Evolutionary conservation across 2,329 filamentous ascomycete genomes (phyloP).

Genomic region (Sclerotinia nivalis): DNA sequence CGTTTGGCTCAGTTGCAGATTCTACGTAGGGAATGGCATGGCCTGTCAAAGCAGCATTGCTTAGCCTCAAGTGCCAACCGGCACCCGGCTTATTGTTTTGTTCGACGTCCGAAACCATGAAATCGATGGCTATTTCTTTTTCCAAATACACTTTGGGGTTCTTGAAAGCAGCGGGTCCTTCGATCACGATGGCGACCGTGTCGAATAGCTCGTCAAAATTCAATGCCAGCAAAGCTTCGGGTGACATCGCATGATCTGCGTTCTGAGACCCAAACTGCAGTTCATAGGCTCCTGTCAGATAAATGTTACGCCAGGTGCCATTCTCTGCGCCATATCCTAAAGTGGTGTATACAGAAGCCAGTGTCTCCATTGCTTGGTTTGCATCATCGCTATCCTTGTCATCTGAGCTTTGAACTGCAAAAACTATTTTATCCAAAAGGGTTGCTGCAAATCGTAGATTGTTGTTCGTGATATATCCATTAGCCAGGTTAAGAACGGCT

Average conservation of each 20-base stretch:
- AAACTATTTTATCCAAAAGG: conserved; percentile 43
- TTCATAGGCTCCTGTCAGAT: conserved; percentile 32
- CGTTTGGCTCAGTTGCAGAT: neutral
- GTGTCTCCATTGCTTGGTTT: conserved; percentile 6
- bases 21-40: neutral
- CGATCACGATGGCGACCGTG: neutral
- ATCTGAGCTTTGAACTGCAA: conserved; percentile 33
- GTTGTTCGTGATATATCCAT: conserved; percentile 36
- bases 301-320: conserved; percentile 47
- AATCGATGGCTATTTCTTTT: conserved; percentile 10
- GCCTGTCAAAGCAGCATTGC: neutral
- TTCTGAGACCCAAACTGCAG: neutral
- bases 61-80: neutral
- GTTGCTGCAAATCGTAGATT: conserved; percentile 46
- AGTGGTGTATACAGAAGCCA: conserved; percentile 41
- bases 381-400: conserved; percentile 23
- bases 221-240: neutral
- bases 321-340: conserved; percentile 46
- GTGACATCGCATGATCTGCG: neutral
- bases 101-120: neutral
- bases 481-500: conserved; percentile 39
- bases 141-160: neutral
- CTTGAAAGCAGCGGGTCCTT: neutral
- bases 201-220: conserved; percentile 9
- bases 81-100: neutral